Evolutionary conservation across 192 early-diverging fungal genomes (phyloP).

Genomic region (Coemansia sp.): DNA sequence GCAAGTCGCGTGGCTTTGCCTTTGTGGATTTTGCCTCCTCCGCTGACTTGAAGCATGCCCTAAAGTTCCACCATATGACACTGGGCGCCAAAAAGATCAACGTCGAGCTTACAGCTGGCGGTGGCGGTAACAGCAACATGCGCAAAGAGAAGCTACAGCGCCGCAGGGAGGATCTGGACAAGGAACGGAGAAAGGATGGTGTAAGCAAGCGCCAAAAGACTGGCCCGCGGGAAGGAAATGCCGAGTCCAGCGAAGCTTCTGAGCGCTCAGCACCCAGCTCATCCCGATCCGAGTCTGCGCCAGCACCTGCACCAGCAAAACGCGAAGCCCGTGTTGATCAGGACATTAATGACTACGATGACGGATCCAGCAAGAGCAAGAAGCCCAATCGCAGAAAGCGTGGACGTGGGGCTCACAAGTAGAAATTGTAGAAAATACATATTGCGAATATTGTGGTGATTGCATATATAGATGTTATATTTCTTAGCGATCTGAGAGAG

Average conservation of each 20-base stretch:
- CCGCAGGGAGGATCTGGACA: slow-evolving; percentile 41
- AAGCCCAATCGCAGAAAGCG: slow-evolving; percentile 51
- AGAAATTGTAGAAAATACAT: background rate
- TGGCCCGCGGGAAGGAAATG: background rate
- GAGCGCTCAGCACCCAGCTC: background rate
- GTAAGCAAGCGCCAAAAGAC: slow-evolving; percentile 28
- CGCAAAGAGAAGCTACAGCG: slow-evolving; percentile 43
- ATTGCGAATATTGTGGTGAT: background rate
- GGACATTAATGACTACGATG: slow-evolving; percentile 20
- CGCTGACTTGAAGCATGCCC: slow-evolving; percentile 61
- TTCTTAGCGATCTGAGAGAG: background rate
- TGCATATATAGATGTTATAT: background rate
- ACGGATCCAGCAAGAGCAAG: slow-evolving; percentile 18
- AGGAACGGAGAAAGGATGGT: slow-evolving; percentile 33
- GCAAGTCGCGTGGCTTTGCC: slow-evolving; percentile 74
- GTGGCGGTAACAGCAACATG: slow-evolving; percentile 64
- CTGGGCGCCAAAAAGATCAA: slow-evolving; percentile 70
- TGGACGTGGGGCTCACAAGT: slow-evolving; percentile 38
- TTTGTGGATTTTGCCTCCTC: slow-evolving; percentile 68
- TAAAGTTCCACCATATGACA: slow-evolving; percentile 65
- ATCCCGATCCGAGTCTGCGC: background rate
- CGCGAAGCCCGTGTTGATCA: background rate
- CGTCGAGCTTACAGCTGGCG: slow-evolving; percentile 75
- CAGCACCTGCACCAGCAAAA: background rate
- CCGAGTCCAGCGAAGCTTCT: slow-evolving; percentile 5